Conservation (phyloP, 1,284 basidiomycete genomes). For the Moesziomyces parantarcticus region DNA sequence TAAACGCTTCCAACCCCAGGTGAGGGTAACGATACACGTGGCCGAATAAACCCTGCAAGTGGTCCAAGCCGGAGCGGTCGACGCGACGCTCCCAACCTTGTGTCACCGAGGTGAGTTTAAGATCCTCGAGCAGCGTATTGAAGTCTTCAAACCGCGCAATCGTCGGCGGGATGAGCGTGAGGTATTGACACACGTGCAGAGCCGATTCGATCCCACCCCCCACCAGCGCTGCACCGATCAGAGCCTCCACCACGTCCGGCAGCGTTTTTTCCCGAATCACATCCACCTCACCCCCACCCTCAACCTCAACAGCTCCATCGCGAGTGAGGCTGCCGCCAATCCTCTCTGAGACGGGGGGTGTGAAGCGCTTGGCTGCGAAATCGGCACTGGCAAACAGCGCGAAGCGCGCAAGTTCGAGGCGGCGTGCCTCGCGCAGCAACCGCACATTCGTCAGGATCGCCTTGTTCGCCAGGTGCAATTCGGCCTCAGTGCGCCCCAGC, state of each 20-base stretch:
- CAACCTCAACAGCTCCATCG: too few relatives aligned
- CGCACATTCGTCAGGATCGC: conserved; percentile 47
- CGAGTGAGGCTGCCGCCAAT: conserved; percentile 5
- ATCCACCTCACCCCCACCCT: conserved; percentile 3
- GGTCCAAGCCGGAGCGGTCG: conserved; percentile 5
- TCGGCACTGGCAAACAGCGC: conserved; percentile 11
- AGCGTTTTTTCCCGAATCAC: conserved; percentile 36
- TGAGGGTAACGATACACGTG: conserved; percentile 51
- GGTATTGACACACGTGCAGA: conserved; percentile 9
- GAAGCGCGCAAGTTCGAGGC: conserved; percentile 24
- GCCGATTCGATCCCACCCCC: conserved; percentile 1
- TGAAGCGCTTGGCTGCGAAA: background rate
- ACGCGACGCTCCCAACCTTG: conserved; percentile 30
- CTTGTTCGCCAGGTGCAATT: conserved; percentile 44
- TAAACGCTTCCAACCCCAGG: conserved; percentile 54
- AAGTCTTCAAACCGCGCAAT: conserved; percentile 16
- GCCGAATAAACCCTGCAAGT: conserved; percentile 29
- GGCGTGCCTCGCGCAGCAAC: conserved; percentile 29
- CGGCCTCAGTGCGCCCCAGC: conserved; percentile 27
- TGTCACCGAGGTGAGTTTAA: conserved; percentile 19
- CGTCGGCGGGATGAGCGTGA: conserved; percentile 23
- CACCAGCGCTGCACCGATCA: conserved; percentile 39
- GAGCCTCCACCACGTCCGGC: conserved; percentile 48
- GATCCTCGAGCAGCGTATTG: conserved; percentile 9
- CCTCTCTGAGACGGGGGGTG: conserved; percentile 2